These are phyloP conservation scores for Salix exigua DNA, from an alignment of 345 rosid species.

Conservation along the genomic window DNA sequence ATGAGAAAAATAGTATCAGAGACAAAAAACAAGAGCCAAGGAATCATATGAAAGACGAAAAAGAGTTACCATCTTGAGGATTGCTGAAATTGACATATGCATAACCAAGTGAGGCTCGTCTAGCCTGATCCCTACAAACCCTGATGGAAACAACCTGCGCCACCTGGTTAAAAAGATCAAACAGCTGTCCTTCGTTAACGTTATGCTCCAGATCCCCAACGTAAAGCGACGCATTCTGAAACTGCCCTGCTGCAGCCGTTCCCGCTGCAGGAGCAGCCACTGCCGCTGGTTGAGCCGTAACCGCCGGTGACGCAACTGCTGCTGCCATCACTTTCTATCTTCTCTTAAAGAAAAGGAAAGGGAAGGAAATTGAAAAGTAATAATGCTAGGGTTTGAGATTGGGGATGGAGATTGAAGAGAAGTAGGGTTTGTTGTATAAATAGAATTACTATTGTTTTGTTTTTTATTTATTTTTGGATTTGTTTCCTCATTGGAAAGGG, in stretches of 20 bases:
- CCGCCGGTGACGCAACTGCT: conserved; percentile 20
- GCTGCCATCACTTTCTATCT: conserved; percentile 26
- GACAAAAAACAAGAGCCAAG: not conserved
- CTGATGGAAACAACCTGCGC: conserved; percentile 48
- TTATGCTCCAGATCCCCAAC: conserved; percentile 63
- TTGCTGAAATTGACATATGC: conserved; percentile 62
- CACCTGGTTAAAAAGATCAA: conserved; percentile 50
- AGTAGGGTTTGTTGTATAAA: conserved; percentile 1
- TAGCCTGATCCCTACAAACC: conserved; percentile 57
- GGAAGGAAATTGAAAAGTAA: not conserved
- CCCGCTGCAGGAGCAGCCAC: conserved; percentile 6
- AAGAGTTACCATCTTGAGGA: conserved; percentile 49
- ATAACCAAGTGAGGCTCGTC: conserved; percentile 56
- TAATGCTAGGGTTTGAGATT: not conserved
- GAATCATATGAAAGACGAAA: not conserved
- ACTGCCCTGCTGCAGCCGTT: conserved; percentile 6
- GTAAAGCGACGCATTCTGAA: conserved; percentile 47
- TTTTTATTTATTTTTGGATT: not conserved
- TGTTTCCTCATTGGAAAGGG: conserved; percentile 5
- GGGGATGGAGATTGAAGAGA: conserved; percentile 1
- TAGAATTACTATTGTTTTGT: conserved; percentile 2
- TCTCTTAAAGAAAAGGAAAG: not conserved
- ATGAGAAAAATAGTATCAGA: not conserved
- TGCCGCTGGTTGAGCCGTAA: conserved; percentile 16
- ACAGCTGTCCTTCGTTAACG: conserved; percentile 46